Evolutionary conservation across 306 rosid genomes (phyloP).

Genomic region (Cucurbita ficifolia): DNA sequence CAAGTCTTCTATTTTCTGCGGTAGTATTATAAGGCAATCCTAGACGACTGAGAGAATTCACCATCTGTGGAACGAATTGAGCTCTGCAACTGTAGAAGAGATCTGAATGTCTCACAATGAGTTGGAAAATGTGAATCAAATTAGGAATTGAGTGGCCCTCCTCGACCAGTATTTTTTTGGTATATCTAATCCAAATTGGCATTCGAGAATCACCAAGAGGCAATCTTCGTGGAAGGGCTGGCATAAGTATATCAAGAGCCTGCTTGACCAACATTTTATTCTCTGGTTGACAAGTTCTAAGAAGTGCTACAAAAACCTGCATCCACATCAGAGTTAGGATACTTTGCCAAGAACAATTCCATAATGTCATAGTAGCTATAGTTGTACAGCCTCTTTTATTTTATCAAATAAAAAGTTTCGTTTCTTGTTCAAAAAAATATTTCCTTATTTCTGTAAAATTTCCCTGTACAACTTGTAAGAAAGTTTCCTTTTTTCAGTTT

Average conservation of each 20-base stretch:
- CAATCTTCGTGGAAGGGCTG: constrained; percentile 92
- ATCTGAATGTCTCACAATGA: constrained; percentile 95
- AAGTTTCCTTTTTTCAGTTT: background rate
- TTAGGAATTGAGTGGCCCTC: constrained; percentile 98
- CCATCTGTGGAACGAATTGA: constrained; percentile 99
- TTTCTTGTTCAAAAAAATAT: background rate
- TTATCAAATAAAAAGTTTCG: no score
- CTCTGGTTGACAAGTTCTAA: constrained; percentile 97
- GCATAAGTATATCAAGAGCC: constrained; percentile 99
- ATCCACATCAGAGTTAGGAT: constrained; percentile 14
- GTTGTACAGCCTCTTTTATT: no score
- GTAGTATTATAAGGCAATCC: constrained; percentile 94
- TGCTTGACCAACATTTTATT: constrained; percentile 99
- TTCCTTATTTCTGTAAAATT: background rate
- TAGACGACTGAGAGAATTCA: constrained; percentile 93
- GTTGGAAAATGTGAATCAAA: constrained; percentile 97
- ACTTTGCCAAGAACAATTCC: constrained; percentile 1
- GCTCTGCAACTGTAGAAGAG: constrained; percentile 98
- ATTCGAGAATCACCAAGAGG: constrained; percentile 93
- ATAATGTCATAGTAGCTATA: background rate
- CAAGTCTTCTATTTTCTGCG: constrained; percentile 89
- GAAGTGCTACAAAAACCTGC: constrained; percentile 99
- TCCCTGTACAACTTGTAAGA: background rate
- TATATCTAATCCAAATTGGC: constrained; percentile 97
- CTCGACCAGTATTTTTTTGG: constrained; percentile 91